These are phyloP conservation scores for Pyrenochaeta sp. DNA, from an alignment of 2,329 filamentous ascomycete genomes.

Conservation along the genomic window DNA sequence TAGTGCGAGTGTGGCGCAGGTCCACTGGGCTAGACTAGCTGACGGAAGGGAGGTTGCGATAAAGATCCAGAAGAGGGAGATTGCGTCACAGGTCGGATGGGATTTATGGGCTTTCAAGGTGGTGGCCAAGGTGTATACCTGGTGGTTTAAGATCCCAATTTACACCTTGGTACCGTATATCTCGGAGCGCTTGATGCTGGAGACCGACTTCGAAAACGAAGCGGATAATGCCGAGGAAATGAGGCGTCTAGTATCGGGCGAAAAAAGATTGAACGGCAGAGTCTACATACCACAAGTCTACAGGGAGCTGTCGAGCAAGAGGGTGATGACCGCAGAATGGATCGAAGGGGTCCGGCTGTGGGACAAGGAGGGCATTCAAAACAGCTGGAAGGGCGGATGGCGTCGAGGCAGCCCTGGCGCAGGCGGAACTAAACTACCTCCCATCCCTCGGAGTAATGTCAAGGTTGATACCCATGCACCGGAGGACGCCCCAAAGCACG, in stretches of 20 bases:
- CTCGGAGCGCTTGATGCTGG: conserved; percentile 86
- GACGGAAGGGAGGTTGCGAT: conserved; percentile 93
- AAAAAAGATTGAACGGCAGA: conserved; percentile 77
- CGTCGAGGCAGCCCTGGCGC: conserved; percentile 81
- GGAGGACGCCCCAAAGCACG: conserved; percentile 52
- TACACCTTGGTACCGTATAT: conserved; percentile 93
- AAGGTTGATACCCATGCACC: conserved; percentile 42
- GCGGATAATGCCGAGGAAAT: conserved; percentile 87
- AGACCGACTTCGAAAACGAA: conserved; percentile 95
- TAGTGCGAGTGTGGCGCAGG: conserved; percentile 93
- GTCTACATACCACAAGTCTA: conserved; percentile 92
- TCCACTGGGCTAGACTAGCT: conserved; percentile 87
- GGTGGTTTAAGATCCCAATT: conserved; percentile 90
- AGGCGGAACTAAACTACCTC: conserved; percentile 69
- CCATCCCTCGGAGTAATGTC: conserved; percentile 42
- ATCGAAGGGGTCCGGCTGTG: conserved; percentile 93
- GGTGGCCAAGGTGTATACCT: conserved; percentile 82
- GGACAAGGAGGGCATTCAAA: conserved; percentile 85
- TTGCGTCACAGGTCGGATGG: conserved; percentile 88
- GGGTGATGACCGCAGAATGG: conserved; percentile 96
- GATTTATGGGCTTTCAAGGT: conserved; percentile 97
- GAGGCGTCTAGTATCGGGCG: conserved; percentile 76
- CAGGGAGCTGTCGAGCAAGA: conserved; percentile 78
- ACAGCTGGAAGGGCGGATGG: conserved; percentile 79
- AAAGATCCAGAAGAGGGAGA: conserved; percentile 97